Evolutionary conservation across 2,329 filamentous ascomycete genomes (phyloP).

Genomic region (Aspergillus ibericus): DNA sequence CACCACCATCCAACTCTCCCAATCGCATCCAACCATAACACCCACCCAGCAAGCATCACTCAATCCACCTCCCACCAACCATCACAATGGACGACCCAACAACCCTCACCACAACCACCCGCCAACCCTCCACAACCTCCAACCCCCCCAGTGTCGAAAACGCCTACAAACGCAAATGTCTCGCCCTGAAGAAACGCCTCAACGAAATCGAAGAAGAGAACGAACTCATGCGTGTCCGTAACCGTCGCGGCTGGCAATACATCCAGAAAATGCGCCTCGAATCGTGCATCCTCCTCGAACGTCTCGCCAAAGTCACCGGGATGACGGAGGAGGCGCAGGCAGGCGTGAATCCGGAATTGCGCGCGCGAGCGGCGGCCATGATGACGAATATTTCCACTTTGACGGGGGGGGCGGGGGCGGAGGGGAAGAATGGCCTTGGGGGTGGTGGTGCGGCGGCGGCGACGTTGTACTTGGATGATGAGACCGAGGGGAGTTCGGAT

Average conservation of each 20-base stretch:
- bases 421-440: constrained; percentile 20
- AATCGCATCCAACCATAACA: neutral
- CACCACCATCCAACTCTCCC: neutral
- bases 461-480: constrained; percentile 37
- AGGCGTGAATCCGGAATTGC: constrained; percentile 36
- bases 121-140: constrained; percentile 30
- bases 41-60: neutral
- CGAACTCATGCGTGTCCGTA: constrained; percentile 75
- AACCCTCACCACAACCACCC: constrained; percentile 18
- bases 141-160: constrained; percentile 89
- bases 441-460: constrained; percentile 9
- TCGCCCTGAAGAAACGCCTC: constrained; percentile 87
- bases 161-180: constrained; percentile 94
- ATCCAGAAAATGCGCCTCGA: constrained; percentile 85
- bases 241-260: constrained; percentile 76
- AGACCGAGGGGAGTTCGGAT: constrained; percentile 46
- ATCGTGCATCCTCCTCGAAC: constrained; percentile 45
- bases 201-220: constrained; percentile 91
- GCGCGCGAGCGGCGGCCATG: constrained; percentile 36
- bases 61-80: neutral
- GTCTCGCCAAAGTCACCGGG: constrained; percentile 41
- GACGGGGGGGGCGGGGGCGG: constrained; percentile 24
- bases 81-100: constrained; percentile 31
- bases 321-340: constrained; percentile 43
- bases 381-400: constrained; percentile 28